Evolutionary conservation across 495 filamentous ascomycete genomes (phyloP), one percentile per base, ranked within the genome.

Genomic region (Physcia stellaris): DNA sequence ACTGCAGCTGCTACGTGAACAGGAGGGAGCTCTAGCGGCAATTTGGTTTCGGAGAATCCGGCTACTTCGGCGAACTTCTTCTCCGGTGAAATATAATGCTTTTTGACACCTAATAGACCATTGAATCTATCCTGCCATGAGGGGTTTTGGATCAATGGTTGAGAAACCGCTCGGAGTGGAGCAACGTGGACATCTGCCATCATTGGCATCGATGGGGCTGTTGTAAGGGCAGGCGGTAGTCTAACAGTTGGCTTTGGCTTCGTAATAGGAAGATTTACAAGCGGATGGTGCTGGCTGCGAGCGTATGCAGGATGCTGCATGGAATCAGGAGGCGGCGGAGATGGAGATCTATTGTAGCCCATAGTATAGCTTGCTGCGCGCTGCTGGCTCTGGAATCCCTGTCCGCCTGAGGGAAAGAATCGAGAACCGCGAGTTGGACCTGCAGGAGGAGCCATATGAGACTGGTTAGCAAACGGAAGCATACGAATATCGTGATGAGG

Each of bases 81-180:
- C 19, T 73, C 59, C 1, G 60, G 53, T 3, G 62, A 55, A n/a
- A n/a, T n/a, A n/a, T n/a, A n/a, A 0, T 60, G 53, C 28, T 67
- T 63, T 49, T 82, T 84, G 18, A 74, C 71, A 10, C 67, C 67
- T 39, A 87, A 68, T 9, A 88, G 70, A 37, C 56, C 71, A 49
- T 84, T 79, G 53, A 88, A 76, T 52, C 70, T 76, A 36, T 80
- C 75, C 51, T 86, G 82, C 82, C 82, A 88, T 6, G 63, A 61
- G 2, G 63, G 57, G 7, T 56, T 55, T 18, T 53, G 56, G n/a
- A 51, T 48, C 21, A 54, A 40, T 6, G 53, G 56, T 34, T 56
- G 56, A 15, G 53, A 45, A 18, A 41, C 48, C 30, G 43, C 38
- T 11, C 51, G 52, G 13, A 49, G 27, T 10, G 49, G 41, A 13